A percentile compares a stretch with the other conserved stretches of the same genome.
These are phyloP conservation scores for Aspergillus sclerotioniger DNA, from an alignment of 495 filamentous ascomycete species.

Conservation along the genomic window DNA sequence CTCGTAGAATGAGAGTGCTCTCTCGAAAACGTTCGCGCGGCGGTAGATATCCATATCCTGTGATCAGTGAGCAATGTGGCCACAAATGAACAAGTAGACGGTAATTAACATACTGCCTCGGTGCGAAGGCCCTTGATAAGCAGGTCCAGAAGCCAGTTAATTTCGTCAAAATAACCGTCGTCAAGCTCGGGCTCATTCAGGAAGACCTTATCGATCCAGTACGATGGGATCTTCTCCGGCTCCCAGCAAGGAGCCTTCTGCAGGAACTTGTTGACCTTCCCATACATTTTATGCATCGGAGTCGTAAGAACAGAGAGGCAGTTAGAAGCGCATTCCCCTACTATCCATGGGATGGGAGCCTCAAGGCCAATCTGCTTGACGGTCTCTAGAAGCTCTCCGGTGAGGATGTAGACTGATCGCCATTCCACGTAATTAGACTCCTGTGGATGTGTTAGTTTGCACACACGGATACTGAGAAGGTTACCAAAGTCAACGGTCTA, in stretches of 20 bases:
- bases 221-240: constrained; percentile 66
- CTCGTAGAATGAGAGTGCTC: constrained; percentile 66
- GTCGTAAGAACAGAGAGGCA: constrained; percentile 66
- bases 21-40: constrained; percentile 74
- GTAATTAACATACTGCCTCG: constrained; percentile 37
- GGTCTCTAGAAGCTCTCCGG: constrained; percentile 76
- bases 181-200: constrained; percentile 67
- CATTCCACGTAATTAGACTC: constrained; percentile 72
- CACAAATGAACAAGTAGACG: not conserved
- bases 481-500: not conserved
- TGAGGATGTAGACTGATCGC: constrained; percentile 69
- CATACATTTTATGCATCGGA: constrained; percentile 80
- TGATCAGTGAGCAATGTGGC: not conserved
- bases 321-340: constrained; percentile 69
- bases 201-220: constrained; percentile 71
- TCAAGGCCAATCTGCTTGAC: constrained; percentile 52
- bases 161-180: constrained; percentile 71
- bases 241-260: constrained; percentile 72
- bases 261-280: constrained; percentile 82
- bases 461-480: constrained; percentile 1
- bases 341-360: constrained; percentile 66
- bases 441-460: constrained; percentile 22
- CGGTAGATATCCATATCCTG: constrained; percentile 83
- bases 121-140: constrained; percentile 69
- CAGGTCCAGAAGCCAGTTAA: constrained; percentile 77